Evolutionary conservation across 192 early-diverging fungal genomes (phyloP), one percentile per base, ranked within the genome.

Genomic region (Dispira simplex): DNA sequence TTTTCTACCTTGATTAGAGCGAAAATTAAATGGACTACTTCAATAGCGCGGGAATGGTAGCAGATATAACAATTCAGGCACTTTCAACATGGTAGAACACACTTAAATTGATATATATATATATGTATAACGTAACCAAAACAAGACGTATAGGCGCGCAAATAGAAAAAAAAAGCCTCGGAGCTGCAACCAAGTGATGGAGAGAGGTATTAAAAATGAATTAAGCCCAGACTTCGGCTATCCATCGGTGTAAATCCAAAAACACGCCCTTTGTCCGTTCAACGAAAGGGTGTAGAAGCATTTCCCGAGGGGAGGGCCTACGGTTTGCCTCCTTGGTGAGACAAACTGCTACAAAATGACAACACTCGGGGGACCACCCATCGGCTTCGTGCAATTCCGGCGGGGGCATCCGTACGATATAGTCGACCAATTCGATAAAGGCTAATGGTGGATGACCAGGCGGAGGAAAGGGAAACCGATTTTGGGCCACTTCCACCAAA

Each of bases 381-480:
- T 75, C 79, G 65, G 85, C 83, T n/a, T 79, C 68, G 44, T 81
- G 78, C 56, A 93, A 75, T 48, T 78, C 72, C 14, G 93, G 94
- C 20, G 88, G 84, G 1, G 92, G 90, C 67, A 92, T 85, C 63
- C 92, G 86, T 3, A 90, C 87, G 64, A 99, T 97, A 67, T 87
- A 91, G 66, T 92, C 85, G 59, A 99, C 72, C 23, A 99, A 77
- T 71, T 99, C 97, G 73, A 99, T 92, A 10, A 88, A 88, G 9
- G 90, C 79, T 44, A 91, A 69, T 67, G 85, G 72, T 11, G 83
- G 81, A 48, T 86, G 75, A 13, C 86, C 90, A 1, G 84, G 77
- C 20, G 88, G 86, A 49, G 93, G 94, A 68, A 93, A 94, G 23
- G 95, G 92, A 74, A 93, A 91, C 72, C 86, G 82, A 67, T 87